Conservation (phyloP, 2,329 filamentous ascomycete species). For the Taxawa tesnikishii region DNA sequence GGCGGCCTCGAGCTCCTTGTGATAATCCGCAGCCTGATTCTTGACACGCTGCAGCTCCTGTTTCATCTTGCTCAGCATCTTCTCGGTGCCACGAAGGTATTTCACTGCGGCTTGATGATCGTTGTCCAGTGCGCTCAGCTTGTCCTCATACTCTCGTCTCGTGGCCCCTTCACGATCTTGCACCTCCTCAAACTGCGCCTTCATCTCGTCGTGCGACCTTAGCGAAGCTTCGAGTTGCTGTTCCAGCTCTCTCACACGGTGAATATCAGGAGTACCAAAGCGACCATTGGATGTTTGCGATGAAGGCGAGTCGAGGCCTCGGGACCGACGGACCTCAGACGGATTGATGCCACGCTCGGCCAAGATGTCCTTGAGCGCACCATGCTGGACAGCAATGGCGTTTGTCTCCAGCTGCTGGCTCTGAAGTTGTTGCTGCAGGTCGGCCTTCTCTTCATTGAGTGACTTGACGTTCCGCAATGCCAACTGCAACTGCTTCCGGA, state of each 20-base stretch:
- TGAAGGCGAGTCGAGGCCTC: conserved; percentile 60
- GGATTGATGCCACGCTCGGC: conserved; percentile 78
- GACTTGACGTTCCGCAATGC: conserved; percentile 72
- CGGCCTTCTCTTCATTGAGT: conserved; percentile 68
- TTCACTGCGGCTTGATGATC: conserved; percentile 97
- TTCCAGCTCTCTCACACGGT: conserved; percentile 73
- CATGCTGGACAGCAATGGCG: conserved; percentile 82
- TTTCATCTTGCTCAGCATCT: conserved; percentile 98
- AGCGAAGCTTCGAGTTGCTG: conserved; percentile 68
- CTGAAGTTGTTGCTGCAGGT: conserved; percentile 71
- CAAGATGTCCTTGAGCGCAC: conserved; percentile 84
- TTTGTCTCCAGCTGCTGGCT: conserved; percentile 89
- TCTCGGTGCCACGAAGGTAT: conserved; percentile 96
- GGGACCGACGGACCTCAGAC: conserved; percentile 57
- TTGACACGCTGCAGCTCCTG: conserved; percentile 93
- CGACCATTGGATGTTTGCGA: conserved; percentile 34
- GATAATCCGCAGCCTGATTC: conserved; percentile 68
- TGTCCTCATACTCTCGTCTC: conserved; percentile 83
- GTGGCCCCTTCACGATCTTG: conserved; percentile 72
- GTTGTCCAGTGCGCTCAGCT: conserved; percentile 84
- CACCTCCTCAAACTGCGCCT: conserved; percentile 61
- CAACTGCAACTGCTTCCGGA: conserved; percentile 79
- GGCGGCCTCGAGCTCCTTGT: conserved; percentile 55
- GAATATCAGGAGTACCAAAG: conserved; percentile 63
- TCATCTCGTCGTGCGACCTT: conserved; percentile 77